Conservation (phyloP, 495 filamentous ascomycete genomes). For the Thermochaetoides thermophila region DNA sequence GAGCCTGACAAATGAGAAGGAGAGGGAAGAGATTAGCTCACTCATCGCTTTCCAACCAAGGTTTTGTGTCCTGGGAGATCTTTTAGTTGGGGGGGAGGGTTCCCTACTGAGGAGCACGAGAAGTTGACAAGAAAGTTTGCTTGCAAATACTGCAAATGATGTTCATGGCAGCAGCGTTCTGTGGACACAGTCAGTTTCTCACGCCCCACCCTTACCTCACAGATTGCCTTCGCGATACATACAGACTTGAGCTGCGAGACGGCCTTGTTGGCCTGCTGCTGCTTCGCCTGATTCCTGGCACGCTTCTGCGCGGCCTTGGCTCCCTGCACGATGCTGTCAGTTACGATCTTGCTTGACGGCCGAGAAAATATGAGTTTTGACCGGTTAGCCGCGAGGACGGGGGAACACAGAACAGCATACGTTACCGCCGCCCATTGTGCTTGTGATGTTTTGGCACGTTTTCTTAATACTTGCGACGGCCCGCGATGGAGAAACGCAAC, state of each 20-base stretch:
- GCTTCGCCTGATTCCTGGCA: slow-evolving; percentile 38
- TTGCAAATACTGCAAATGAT: slow-evolving; percentile 43
- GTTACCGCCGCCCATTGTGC: slow-evolving; percentile 37
- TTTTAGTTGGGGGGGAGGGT: background rate
- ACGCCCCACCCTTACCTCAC: no score
- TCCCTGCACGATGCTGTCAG: slow-evolving; percentile 23
- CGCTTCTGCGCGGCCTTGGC: slow-evolving; percentile 45
- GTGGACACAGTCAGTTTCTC: no score
- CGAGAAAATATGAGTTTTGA: background rate
- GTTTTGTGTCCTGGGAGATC: background rate
- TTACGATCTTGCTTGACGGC: background rate
- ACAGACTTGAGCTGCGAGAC: slow-evolving; percentile 42
- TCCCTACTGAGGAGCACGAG: slow-evolving; percentile 19
- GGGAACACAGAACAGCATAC: slow-evolving; percentile 22
- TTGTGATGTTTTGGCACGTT: background rate
- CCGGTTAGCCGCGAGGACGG: slow-evolving; percentile 3
- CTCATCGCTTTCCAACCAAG: no score
- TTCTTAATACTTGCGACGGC: background rate
- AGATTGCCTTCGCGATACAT: slow-evolving; percentile 17
- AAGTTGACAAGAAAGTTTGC: slow-evolving; percentile 41
- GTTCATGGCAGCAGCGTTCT: slow-evolving; percentile 39
- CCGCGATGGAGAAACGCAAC: no score
- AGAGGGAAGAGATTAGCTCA: no score
- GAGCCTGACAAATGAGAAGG: slow-evolving; percentile 19
- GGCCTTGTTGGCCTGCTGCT: slow-evolving; percentile 30